These are phyloP conservation scores for Cryphonectria naterciae DNA, from an alignment of 2,329 filamentous ascomycete species.

Conservation along the genomic window DNA sequence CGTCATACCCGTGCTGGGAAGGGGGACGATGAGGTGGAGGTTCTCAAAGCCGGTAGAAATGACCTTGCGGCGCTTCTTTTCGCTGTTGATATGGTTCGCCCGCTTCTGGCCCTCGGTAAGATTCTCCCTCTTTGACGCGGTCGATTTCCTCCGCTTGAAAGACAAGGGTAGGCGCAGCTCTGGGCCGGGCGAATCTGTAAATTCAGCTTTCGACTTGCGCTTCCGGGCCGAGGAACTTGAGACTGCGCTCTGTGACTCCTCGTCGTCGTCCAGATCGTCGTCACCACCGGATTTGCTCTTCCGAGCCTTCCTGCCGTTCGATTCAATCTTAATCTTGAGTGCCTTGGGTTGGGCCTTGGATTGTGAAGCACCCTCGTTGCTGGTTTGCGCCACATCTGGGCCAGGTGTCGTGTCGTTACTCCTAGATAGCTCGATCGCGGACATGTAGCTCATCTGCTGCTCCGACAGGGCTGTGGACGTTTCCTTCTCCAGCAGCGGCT, in stretches of 20 bases:
- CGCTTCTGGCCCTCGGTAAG: slow-evolving; percentile 81
- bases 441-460: slow-evolving; percentile 58
- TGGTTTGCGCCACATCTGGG: slow-evolving; percentile 53
- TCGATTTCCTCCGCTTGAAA: slow-evolving; percentile 57
- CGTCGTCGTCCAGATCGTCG: slow-evolving; percentile 43
- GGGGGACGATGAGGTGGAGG: slow-evolving; percentile 75
- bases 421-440: slow-evolving; percentile 59
- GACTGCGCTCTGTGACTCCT: slow-evolving; percentile 43
- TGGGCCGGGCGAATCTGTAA: slow-evolving; percentile 40
- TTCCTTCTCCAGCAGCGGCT: slow-evolving; percentile 59
- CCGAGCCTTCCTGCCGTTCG: slow-evolving; percentile 39
- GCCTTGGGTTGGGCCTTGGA: slow-evolving; percentile 35
- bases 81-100: slow-evolving; percentile 84
- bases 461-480: slow-evolving; percentile 61
- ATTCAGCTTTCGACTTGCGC: slow-evolving; percentile 53
- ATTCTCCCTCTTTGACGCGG: slow-evolving; percentile 67
- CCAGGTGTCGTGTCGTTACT: slow-evolving; percentile 64
- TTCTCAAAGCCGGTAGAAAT: slow-evolving; percentile 85
- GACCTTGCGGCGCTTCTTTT: slow-evolving; percentile 81
- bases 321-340: slow-evolving; percentile 40
- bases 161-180: slow-evolving; percentile 35
- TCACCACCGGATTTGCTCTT: slow-evolving; percentile 59
- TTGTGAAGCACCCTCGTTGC: slow-evolving; percentile 31
- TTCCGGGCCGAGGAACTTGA: slow-evolving; percentile 44
- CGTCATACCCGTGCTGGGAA: slow-evolving; percentile 72